A percentile compares a stretch with the other conserved stretches of the same genome.
phyloP scores from a whole-genome alignment of 208 protist species.

The Tritrichomonas musculus region DNA sequence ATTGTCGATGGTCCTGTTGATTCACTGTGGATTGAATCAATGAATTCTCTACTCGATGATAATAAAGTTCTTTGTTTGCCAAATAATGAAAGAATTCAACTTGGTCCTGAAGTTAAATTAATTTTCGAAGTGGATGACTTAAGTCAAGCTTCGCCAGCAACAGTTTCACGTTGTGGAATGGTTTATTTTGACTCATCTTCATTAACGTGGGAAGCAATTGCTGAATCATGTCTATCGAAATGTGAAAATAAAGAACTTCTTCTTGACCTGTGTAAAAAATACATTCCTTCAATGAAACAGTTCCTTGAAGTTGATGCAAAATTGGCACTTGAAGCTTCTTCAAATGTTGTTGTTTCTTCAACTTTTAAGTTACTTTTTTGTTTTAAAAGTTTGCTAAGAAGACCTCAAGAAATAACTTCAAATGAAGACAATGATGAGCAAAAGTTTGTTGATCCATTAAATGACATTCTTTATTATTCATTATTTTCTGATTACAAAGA shows the following conservation, averaged over 20 bases:
- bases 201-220: conserved; percentile 74
- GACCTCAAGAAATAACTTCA: neutral
- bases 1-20: conserved; percentile 97
- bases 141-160: conserved; percentile 89
- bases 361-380: neutral
- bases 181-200: conserved; percentile 75
- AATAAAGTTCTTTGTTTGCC: conserved; percentile 94
- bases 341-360: neutral
- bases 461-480: neutral
- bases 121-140: conserved; percentile 97
- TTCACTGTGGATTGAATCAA: conserved; percentile 94
- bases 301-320: conserved; percentile 23
- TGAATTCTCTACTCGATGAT: conserved; percentile 97
- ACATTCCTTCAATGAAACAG: neutral
- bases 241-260: neutral
- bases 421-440: neutral
- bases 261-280: neutral
- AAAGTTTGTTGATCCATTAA: neutral
- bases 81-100: conserved; percentile 85
- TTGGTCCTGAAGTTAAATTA: conserved; percentile 67
- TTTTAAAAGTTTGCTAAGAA: neutral
- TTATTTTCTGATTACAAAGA: neutral
- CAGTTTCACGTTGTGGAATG: conserved; percentile 95
- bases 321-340: neutral
- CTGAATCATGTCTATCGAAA: conserved; percentile 71